These are phyloP conservation scores for Floccularia luteovirens DNA, from an alignment of 768 basidiomycete species.

Conservation along the genomic window DNA sequence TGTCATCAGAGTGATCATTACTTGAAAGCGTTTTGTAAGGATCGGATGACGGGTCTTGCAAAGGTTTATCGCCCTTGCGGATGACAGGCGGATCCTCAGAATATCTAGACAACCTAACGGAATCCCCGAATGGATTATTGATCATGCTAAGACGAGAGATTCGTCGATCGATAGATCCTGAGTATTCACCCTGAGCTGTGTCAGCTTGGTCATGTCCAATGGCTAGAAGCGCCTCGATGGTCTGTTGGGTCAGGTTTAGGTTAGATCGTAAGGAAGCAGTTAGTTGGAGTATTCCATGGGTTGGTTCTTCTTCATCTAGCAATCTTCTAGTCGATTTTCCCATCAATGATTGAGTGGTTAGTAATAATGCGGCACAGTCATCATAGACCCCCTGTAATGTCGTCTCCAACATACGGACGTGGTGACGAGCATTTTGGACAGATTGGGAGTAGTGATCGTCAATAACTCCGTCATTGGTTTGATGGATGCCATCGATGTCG, in stretches of 20 bases:
- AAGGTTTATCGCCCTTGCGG: no score
- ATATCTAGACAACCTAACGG: no score
- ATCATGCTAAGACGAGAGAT: constrained; percentile 63
- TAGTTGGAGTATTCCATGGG: constrained; percentile 28
- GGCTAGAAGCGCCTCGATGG: constrained; percentile 52
- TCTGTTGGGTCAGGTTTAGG: constrained; percentile 44
- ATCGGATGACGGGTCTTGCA: constrained; percentile 18
- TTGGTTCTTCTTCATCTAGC: no score
- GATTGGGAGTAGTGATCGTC: constrained; percentile 53
- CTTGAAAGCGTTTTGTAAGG: constrained; percentile 18
- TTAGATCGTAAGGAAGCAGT: constrained; percentile 49
- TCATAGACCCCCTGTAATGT: constrained; percentile 71
- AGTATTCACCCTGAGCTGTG: constrained; percentile 62
- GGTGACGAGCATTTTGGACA: constrained; percentile 59
- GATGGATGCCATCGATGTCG: constrained; percentile 70
- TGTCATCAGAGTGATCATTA: no score
- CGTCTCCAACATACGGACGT: constrained; percentile 66
- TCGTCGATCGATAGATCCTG: constrained; percentile 71
- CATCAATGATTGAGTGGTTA: constrained; percentile 48
- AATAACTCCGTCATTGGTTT: constrained; percentile 33
- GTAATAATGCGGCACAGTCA: constrained; percentile 52
- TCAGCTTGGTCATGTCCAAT: constrained; percentile 69
- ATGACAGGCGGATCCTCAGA: no score
- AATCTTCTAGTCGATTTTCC: constrained; percentile 25
- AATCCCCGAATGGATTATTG: constrained; percentile 37